Conservation (phyloP, 768 basidiomycete genomes). For the Pulveroboletus ravenelii region DNA sequence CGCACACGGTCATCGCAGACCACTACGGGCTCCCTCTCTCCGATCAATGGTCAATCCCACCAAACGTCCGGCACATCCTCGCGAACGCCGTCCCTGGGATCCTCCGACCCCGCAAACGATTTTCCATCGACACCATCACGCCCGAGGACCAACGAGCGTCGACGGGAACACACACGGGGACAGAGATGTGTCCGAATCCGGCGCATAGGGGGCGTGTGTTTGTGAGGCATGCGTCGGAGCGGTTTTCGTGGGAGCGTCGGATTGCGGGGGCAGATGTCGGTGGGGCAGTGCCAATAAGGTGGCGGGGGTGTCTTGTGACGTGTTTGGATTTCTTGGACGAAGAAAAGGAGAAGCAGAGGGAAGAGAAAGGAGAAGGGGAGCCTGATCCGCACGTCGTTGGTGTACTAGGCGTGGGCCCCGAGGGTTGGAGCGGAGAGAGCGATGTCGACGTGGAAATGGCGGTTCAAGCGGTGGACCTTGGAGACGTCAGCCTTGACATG, state of each 20-base stretch:
- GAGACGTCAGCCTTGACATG: conserved; percentile 11
- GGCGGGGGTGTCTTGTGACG: conserved; percentile 62
- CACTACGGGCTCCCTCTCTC: conserved; percentile 31
- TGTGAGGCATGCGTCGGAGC: conserved; percentile 53
- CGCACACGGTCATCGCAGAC: conserved; percentile 16
- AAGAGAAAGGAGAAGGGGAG: neutral
- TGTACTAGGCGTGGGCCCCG: neutral
- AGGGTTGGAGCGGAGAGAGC: neutral
- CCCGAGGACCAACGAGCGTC: neutral
- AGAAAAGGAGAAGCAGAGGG: neutral
- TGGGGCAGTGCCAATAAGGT: conserved; percentile 53
- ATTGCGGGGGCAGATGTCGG: conserved; percentile 52
- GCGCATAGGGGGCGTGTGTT: conserved; percentile 37
- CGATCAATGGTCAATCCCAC: conserved; percentile 24
- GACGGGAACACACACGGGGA: conserved; percentile 22
- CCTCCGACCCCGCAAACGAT: conserved; percentile 22
- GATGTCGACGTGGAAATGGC: conserved; percentile 15
- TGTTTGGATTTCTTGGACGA: conserved; percentile 58
- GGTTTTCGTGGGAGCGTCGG: conserved; percentile 58
- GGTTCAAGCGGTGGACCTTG: conserved; percentile 22
- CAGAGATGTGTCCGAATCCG: conserved; percentile 45
- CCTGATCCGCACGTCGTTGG: neutral
- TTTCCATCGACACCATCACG: conserved; percentile 8
- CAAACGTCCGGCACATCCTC: conserved; percentile 23
- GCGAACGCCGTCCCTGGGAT: conserved; percentile 26